A percentile compares a stretch with the other conserved stretches of the same genome.
These are phyloP conservation scores for Scorias spongiosa DNA, from an alignment of 2,329 filamentous ascomycete species.

Conservation along the genomic window DNA sequence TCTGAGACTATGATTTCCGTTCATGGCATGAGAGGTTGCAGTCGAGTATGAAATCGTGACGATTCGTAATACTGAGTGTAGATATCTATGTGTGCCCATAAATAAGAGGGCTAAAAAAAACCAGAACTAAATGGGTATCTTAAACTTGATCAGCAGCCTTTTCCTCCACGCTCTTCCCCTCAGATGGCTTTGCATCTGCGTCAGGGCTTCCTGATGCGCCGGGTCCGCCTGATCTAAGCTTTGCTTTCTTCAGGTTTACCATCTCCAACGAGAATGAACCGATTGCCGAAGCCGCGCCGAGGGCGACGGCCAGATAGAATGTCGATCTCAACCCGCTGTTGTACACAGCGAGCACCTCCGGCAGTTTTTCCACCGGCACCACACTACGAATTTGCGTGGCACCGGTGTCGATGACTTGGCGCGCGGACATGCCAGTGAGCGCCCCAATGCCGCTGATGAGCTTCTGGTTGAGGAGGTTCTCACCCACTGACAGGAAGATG, in stretches of 20 bases:
- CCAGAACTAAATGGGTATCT: background rate
- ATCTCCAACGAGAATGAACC: background rate
- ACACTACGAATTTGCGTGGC: conserved; percentile 43
- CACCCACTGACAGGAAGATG: conserved; percentile 27
- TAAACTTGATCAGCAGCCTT: background rate
- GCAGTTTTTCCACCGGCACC: conserved; percentile 36
- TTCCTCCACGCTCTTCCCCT: background rate
- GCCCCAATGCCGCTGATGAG: background rate
- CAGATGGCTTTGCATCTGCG: background rate
- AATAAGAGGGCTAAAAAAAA: background rate
- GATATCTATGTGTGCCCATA: background rate
- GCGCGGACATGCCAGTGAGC: conserved; percentile 7
- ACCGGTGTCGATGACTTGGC: conserved; percentile 29
- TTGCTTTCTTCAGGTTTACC: background rate
- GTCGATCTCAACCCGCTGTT: conserved; percentile 43
- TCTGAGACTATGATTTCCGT: background rate
- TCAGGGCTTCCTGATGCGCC: background rate
- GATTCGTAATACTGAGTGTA: no score
- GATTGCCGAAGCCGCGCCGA: conserved; percentile 23
- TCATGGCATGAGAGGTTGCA: no score
- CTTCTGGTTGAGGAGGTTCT: conserved; percentile 27
- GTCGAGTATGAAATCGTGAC: no score
- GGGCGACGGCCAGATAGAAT: conserved; percentile 45
- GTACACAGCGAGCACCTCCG: conserved; percentile 45
- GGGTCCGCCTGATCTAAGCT: background rate